Evolutionary conservation across 768 basidiomycete genomes (phyloP).

Genomic region (Dentipellis sp.): DNA sequence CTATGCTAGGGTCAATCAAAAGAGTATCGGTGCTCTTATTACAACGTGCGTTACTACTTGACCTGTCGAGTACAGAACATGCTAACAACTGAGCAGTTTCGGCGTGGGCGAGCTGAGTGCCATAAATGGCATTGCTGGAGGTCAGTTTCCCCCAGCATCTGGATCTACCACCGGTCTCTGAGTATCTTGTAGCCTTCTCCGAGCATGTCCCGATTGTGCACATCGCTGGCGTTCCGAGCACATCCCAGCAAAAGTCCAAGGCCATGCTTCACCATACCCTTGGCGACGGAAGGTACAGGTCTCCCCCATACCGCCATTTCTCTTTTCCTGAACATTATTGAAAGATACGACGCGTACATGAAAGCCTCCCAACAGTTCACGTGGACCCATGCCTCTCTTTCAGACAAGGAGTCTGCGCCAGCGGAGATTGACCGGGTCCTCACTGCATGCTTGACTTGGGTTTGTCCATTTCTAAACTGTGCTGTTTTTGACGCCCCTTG

Average conservation of each 20-base stretch:
- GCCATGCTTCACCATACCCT: slow-evolving; percentile 85
- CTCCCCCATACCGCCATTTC: background rate
- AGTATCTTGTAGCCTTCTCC: slow-evolving; percentile 47
- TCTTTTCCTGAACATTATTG: background rate
- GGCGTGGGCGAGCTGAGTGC: slow-evolving; percentile 93
- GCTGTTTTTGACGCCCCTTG: background rate
- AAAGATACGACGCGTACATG: slow-evolving; percentile 71
- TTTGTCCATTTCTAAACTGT: background rate
- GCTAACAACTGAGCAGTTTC: slow-evolving; percentile 36
- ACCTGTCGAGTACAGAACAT: background rate
- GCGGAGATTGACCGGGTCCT: slow-evolving; percentile 74
- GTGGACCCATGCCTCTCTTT: slow-evolving; percentile 53
- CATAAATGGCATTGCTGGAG: slow-evolving; percentile 75
- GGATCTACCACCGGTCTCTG: background rate
- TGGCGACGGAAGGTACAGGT: slow-evolving; percentile 60
- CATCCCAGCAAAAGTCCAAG: slow-evolving; percentile 56
- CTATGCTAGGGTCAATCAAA: slow-evolving; percentile 80
- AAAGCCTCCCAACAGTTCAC: slow-evolving; percentile 72
- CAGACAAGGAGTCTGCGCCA: slow-evolving; percentile 42
- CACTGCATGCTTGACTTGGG: slow-evolving; percentile 36
- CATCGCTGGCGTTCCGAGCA: slow-evolving; percentile 77
- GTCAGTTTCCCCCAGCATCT: slow-evolving; percentile 22
- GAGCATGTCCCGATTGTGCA: slow-evolving; percentile 90
- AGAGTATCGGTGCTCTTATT: slow-evolving; percentile 57
- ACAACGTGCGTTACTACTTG: slow-evolving; percentile 54